Percentiles rank a stretch among this genome's conserved stretches.
Evolutionary conservation across 2,329 filamentous ascomycete genomes (phyloP).

Genomic region (Xenosphaeropsis pyriputrescens): DNA sequence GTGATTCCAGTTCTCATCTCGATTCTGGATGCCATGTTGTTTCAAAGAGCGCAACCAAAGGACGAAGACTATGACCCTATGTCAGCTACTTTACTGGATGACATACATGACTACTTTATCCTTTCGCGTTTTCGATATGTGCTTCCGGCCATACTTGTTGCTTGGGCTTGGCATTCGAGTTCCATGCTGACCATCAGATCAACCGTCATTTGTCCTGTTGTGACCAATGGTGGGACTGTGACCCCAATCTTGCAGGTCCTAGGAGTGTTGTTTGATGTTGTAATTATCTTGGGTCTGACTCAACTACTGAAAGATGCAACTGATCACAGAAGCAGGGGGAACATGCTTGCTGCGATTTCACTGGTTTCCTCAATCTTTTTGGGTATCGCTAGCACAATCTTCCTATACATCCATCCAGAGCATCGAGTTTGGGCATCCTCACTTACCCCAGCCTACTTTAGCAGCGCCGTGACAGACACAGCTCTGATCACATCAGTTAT

Average conservation of each 20-base stretch:
- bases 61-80: slow-evolving; percentile 2
- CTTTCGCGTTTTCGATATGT: slow-evolving; percentile 4
- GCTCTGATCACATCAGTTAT: not conserved
- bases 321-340: slow-evolving; percentile 1
- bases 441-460: not conserved
- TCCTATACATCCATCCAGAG: not conserved
- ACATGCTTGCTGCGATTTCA: not conserved
- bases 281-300: slow-evolving; percentile 1
- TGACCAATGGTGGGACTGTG: not conserved
- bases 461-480: too few relatives aligned
- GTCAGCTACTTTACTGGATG: slow-evolving; percentile 3
- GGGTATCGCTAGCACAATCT: not conserved
- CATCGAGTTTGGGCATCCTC: not conserved
- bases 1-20: slow-evolving; percentile 2
- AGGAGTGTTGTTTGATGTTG: slow-evolving; percentile 1
- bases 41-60: not conserved
- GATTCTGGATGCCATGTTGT: slow-evolving; percentile 2
- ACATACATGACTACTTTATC: slow-evolving; percentile 2
- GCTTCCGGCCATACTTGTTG: slow-evolving; percentile 1
- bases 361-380: slow-evolving; percentile 1
- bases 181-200: slow-evolving; percentile 1
- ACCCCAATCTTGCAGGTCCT: slow-evolving; percentile 1
- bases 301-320: slow-evolving; percentile 1
- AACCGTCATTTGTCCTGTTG: slow-evolving; percentile 1
- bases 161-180: slow-evolving; percentile 1